Conservation (phyloP, 371 early-diverging fungal genomes). For the Nematocida ironsii region DNA sequence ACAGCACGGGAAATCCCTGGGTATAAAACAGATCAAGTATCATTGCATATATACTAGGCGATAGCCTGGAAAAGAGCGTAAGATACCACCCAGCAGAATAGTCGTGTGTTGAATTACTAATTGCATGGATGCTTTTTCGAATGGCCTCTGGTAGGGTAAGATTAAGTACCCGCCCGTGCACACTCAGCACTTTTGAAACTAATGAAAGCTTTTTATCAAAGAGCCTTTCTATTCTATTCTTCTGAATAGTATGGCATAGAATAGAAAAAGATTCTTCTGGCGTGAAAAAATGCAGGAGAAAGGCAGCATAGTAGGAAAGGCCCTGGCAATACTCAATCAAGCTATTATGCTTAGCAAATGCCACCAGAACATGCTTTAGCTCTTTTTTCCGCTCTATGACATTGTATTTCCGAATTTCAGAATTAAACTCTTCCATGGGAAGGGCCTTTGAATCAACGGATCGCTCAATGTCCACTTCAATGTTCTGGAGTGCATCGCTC, state of each 20-base stretch:
- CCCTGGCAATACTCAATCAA: constrained; percentile 71
- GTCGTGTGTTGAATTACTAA: constrained; percentile 56
- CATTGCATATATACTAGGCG: constrained; percentile 57
- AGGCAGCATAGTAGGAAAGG: constrained; percentile 68
- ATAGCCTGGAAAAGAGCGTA: constrained; percentile 70
- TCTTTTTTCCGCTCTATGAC: constrained; percentile 25
- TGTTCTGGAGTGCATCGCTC: constrained; percentile 49
- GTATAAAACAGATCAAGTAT: constrained; percentile 69
- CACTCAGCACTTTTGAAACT: constrained; percentile 59
- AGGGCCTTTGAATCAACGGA: constrained; percentile 13
- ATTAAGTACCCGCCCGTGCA: constrained; percentile 64
- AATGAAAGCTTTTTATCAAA: constrained; percentile 68
- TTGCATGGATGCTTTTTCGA: constrained; percentile 46
- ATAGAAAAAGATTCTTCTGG: constrained; percentile 68
- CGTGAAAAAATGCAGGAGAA: constrained; percentile 68
- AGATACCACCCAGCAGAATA: constrained; percentile 69
- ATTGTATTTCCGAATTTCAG: constrained; percentile 21
- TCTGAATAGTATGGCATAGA: constrained; percentile 60
- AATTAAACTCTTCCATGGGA: constrained; percentile 3
- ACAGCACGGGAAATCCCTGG: constrained; percentile 67
- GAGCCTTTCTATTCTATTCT: constrained; percentile 64
- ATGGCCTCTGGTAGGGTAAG: constrained; percentile 63
- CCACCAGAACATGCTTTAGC: constrained; percentile 68
- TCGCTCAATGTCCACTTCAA: constrained; percentile 51
- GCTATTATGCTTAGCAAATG: constrained; percentile 67